A percentile compares a stretch with the other conserved stretches of the same genome.
Conservation (phyloP, 2,329 filamentous ascomycete species). For the Nigrospora sphaerica region DNA sequence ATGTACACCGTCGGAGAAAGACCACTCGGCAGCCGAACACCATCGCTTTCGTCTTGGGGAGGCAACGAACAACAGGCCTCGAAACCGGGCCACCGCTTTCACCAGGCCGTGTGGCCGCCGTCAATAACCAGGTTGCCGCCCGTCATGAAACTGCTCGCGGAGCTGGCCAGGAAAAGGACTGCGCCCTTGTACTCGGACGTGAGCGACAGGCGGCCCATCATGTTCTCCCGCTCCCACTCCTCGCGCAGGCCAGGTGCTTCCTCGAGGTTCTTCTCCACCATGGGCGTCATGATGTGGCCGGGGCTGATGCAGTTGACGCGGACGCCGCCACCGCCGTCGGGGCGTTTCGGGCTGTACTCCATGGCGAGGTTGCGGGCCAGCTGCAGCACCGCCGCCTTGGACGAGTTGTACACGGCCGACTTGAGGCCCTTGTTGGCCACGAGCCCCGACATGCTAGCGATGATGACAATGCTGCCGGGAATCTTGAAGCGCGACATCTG, state of each 20-base stretch:
- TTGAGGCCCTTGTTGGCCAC: conserved; percentile 52
- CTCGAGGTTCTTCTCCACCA: conserved; percentile 66
- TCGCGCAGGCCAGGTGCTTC: conserved; percentile 53
- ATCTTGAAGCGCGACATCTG: conserved; percentile 48
- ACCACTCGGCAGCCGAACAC: too few species aligned
- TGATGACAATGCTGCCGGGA: conserved; percentile 48
- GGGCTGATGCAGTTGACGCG: conserved; percentile 64
- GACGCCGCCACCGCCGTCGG: conserved; percentile 44
- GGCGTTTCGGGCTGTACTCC: conserved; percentile 47
- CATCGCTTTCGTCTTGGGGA: too few species aligned
- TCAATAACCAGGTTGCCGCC: conserved; percentile 12
- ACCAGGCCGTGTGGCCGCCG: conserved; percentile 12
- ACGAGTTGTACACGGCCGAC: conserved; percentile 61
- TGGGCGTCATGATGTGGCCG: conserved; percentile 61
- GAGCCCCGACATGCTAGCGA: conserved; percentile 48
- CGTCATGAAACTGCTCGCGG: conserved; percentile 56
- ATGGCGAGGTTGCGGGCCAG: conserved; percentile 54
- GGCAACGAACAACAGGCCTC: too few species aligned
- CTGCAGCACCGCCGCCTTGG: conserved; percentile 59
- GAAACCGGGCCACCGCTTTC: background rate
- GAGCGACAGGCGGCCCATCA: conserved; percentile 55
- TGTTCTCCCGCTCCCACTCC: conserved; percentile 67
- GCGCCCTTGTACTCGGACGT: conserved; percentile 55
- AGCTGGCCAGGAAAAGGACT: conserved; percentile 53
- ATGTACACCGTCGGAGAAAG: too few species aligned